Evolutionary conservation across 2,329 filamentous ascomycete genomes (phyloP), one percentile per base, ranked within the genome.

Genomic region (Hymenoscyphus linearis): DNA sequence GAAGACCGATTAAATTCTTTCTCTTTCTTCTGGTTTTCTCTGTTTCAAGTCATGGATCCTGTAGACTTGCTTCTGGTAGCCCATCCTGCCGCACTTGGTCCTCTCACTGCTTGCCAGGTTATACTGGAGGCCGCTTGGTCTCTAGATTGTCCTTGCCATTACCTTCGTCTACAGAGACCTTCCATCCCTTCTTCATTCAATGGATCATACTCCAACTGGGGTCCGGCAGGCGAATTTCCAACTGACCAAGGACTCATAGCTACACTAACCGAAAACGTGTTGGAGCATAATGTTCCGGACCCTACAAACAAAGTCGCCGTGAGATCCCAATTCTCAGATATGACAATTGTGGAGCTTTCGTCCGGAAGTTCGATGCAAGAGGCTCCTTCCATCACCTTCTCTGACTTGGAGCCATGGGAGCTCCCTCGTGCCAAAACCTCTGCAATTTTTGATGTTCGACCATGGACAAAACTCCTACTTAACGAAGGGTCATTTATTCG

Each of bases 401-500:
- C 40, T 9, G 47, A 50, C n/a, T 12, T 52, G 31, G 36, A 55
- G 25, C 58, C 58, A 18, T 50, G 22, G 57, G 52, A 55, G 5
- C 35, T 53, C 7, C 12, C 37, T 25, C 58, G 47, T 40, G 34
- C 58, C 12, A 44, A 35, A 22, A 34, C 55, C 9, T 64, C 64
- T 31, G 35, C 56, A 9, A 37, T 72, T 0, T 69, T 71, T 40
- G 52, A 65, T 13, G 60, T 69, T 37, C 66, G 68, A 25, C 81
- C 82, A 1, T 93, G 90, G 89, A 80, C 78, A 0, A 80, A 82
- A 18, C 68, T 91, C 0, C 76, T 82, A 1, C 82, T 91, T 65
- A 93, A 93, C 71, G 89, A 93, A 75, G 88, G 88, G 9, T 90
- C 88, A 0, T 90, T 85, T 4, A 80, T 88, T n/a, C 80, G 81